Conservation (phyloP, 768 basidiomycete species). For the Tricholoma saponaceum region DNA sequence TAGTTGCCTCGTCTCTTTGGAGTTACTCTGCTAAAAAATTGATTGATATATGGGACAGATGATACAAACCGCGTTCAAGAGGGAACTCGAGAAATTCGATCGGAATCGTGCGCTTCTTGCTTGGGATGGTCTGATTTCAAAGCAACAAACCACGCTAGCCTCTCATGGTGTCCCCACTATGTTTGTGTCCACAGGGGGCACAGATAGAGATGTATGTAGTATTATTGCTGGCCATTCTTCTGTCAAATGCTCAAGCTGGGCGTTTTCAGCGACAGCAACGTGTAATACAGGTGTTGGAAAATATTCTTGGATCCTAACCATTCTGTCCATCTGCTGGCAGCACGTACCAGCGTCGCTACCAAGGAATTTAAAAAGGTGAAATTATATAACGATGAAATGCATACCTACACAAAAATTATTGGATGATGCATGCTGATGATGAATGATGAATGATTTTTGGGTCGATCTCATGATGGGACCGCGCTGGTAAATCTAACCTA, state of each 20-base stretch:
- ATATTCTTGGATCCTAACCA: neutral
- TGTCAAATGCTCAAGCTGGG: conserved; percentile 1
- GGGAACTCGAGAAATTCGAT: conserved; percentile 67
- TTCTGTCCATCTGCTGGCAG: no score
- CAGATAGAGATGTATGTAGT: conserved; percentile 53
- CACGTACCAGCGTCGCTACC: no score
- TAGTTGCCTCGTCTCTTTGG: conserved; percentile 17
- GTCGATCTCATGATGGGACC: no score
- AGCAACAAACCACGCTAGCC: conserved; percentile 65
- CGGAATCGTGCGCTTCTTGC: conserved; percentile 62
- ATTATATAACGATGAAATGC: no score
- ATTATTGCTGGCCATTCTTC: neutral
- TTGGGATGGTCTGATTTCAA: conserved; percentile 71
- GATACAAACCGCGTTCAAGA: conserved; percentile 59
- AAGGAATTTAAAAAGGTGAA: no score
- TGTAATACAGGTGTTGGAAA: conserved; percentile 67
- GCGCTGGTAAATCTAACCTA: no score
- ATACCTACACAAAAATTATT: neutral
- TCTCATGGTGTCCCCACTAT: conserved; percentile 65
- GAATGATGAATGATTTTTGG: no score
- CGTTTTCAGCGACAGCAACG: conserved; percentile 57
- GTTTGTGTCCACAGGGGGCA: conserved; percentile 47
- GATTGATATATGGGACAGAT: conserved; percentile 38
- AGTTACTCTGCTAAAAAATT: conserved; percentile 1
- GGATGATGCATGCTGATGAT: neutral